phyloP scores from a whole-genome alignment of 2,329 filamentous ascomycete species.

The Pyricularia grisea region DNA sequence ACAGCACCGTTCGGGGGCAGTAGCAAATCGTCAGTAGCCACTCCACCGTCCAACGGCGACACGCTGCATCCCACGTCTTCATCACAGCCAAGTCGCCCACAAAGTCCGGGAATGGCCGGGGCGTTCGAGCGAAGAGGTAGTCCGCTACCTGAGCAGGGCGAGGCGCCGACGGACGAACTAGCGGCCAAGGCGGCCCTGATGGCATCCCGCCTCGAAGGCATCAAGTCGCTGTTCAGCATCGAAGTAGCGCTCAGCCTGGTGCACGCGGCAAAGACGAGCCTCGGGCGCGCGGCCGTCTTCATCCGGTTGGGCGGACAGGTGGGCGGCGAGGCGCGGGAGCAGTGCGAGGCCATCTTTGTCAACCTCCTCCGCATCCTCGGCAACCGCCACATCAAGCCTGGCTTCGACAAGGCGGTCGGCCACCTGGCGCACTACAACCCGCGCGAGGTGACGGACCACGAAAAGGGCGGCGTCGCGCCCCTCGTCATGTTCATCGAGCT shows the following conservation, averaged over 20 bases:
- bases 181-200: slow-evolving; percentile 97
- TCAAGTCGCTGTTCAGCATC: slow-evolving; percentile 90
- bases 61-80: slow-evolving; percentile 19
- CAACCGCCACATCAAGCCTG: slow-evolving; percentile 77
- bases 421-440: slow-evolving; percentile 90
- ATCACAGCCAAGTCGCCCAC: slow-evolving; percentile 35
- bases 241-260: slow-evolving; percentile 87
- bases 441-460: slow-evolving; percentile 64
- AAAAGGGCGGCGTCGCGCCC: slow-evolving; percentile 62
- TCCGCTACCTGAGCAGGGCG: slow-evolving; percentile 34
- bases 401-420: slow-evolving; percentile 85
- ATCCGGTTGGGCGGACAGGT: slow-evolving; percentile 70
- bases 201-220: slow-evolving; percentile 88
- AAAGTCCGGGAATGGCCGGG: slow-evolving; percentile 33
- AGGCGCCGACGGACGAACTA: slow-evolving; percentile 81
- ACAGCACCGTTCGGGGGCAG: slow-evolving; percentile 43
- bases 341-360: slow-evolving; percentile 86
- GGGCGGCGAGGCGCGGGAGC: slow-evolving; percentile 74
- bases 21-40: neutral
- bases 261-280: slow-evolving; percentile 75
- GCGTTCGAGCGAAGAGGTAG: slow-evolving; percentile 5
- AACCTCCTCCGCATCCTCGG: slow-evolving; percentile 76
- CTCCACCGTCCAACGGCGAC: slow-evolving; percentile 17
- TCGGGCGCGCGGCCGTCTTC: slow-evolving; percentile 79
- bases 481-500: slow-evolving; percentile 93